A percentile compares a stretch with the other conserved stretches of the same genome.
These are phyloP conservation scores for Xylariaceae sp. DNA, from an alignment of 2,329 filamentous ascomycete species.

Conservation along the genomic window DNA sequence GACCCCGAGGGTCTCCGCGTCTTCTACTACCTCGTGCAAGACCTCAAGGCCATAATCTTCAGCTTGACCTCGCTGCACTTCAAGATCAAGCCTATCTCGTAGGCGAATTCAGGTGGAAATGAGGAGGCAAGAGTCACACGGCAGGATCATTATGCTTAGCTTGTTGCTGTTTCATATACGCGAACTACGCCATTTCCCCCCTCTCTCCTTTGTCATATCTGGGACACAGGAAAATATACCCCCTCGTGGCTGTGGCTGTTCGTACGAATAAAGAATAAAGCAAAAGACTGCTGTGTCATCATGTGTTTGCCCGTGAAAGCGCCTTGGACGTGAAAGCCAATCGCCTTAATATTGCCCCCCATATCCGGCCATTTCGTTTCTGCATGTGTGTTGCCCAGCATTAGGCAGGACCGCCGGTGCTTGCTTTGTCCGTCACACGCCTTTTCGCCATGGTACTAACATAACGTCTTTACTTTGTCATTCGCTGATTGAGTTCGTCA, in stretches of 20 bases:
- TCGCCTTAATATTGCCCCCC: constrained; percentile 1
- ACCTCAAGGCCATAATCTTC: constrained; percentile 93
- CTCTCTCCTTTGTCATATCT: constrained; percentile 10
- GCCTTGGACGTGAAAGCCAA: constrained; percentile 10
- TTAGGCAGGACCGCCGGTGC: neutral
- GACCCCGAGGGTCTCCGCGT: constrained; percentile 94
- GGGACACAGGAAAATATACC: constrained; percentile 27
- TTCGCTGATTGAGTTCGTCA: constrained; percentile 6
- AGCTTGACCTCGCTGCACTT: constrained; percentile 95
- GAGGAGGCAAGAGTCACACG: neutral
- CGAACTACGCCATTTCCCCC: constrained; percentile 18
- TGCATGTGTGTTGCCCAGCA: constrained; percentile 3
- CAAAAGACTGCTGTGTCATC: constrained; percentile 14
- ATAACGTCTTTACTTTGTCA: constrained; percentile 1
- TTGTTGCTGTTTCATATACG: constrained; percentile 20
- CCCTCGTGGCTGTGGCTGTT: constrained; percentile 23
- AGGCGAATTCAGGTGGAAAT: constrained; percentile 2
- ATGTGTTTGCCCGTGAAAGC: constrained; percentile 8
- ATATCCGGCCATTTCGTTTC: neutral
- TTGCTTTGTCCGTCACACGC: constrained; percentile 5
- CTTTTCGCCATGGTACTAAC: constrained; percentile 6
- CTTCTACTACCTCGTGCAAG: constrained; percentile 98
- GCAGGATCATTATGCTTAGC: constrained; percentile 6
- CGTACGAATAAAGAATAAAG: constrained; percentile 18
- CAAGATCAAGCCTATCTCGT: constrained; percentile 78